Base-by-base conservation (phyloP, 2,329 filamentous ascomycete species). In the Hymenoscyphus linearis region DNA sequence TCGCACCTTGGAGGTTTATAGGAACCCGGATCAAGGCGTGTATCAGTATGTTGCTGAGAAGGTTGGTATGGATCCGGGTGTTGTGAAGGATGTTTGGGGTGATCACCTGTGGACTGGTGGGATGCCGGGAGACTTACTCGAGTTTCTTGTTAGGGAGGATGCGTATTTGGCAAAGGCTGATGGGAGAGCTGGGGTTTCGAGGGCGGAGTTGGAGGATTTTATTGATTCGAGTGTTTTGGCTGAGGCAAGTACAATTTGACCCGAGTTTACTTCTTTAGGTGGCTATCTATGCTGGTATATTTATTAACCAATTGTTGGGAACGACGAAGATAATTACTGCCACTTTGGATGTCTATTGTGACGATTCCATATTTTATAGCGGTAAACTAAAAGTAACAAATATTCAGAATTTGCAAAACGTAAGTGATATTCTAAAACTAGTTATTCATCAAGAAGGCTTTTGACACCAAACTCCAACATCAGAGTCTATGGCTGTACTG, bases 61-160 rank as follows among this genome's bases (percentile, higher is more conserved):
- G 4, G 47, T 62, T 18, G 56, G 55, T 5, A 60, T 64, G 56
- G 60, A 62, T 54, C 58, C 26, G 2, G 37, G 53, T 26, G 56
- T 65, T 22, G 36, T 65, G 3, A 35, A 62, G 52, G 52, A 25
- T 9, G 64, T 64, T 7, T 65, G 64, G 62, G 62, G 59, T 7
- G 55, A 59, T 35, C 62, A 62, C 52, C 55, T 35, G 7, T 65
- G 52, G 16, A 63, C 57, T 40, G 63, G 63, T 9, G 61, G 54
- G 14, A 54, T 62, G 36, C 58, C 59, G 16, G 35, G 31, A 2
- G 62, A 64, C 61, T 50, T 66, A 37, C 25, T 66, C 27, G 62
- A 64, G 53, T 55, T 66, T 13, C n/a, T 66, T 9, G 62, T 62
- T 2, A 60, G 27, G 26, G 62, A 64, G 31, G 64, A 66, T 55